These are phyloP conservation scores for Mycosphaerella arachidis DNA, from an alignment of 2,329 filamentous ascomycete genomes.

Conservation along the genomic window DNA sequence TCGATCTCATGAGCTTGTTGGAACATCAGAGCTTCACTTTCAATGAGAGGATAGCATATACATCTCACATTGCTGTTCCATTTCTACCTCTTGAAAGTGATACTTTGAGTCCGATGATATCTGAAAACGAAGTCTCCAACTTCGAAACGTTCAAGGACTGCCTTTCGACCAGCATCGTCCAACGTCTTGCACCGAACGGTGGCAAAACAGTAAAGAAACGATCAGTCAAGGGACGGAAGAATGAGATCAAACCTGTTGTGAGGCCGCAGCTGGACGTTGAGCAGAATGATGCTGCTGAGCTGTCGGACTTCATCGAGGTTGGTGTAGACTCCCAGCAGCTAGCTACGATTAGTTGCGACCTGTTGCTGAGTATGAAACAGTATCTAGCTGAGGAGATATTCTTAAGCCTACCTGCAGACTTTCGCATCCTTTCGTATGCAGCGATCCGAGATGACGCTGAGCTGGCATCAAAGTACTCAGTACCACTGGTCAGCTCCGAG, in stretches of 20 bases:
- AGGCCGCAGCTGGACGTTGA: slow-evolving; percentile 8
- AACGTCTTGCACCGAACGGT: slow-evolving; percentile 49
- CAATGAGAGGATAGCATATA: no score
- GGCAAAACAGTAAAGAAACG: slow-evolving; percentile 44
- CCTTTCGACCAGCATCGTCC: slow-evolving; percentile 64
- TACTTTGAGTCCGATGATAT: slow-evolving; percentile 27
- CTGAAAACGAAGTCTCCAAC: slow-evolving; percentile 46
- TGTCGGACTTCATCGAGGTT: slow-evolving; percentile 73
- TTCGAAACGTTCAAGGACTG: slow-evolving; percentile 70
- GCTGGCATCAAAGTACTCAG: slow-evolving; percentile 51
- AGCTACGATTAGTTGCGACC: not conserved
- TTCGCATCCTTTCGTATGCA: slow-evolving; percentile 60
- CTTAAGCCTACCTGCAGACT: slow-evolving; percentile 54
- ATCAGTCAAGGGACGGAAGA: slow-evolving; percentile 39
- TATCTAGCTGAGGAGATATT: slow-evolving; percentile 72
- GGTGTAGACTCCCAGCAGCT: not conserved
- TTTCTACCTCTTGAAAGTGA: not conserved
- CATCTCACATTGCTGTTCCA: not conserved
- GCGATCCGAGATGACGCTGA: slow-evolving; percentile 46
- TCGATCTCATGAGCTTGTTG: slow-evolving; percentile 7
- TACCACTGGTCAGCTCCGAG: slow-evolving; percentile 41
- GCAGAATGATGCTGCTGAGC: slow-evolving; percentile 56
- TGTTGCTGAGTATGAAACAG: slow-evolving; percentile 29
- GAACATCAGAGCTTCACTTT: not conserved
- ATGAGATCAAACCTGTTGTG: slow-evolving; percentile 35